phyloP scores from a whole-genome alignment of 192 early-diverging fungal genomes.

The Podochytrium sp. region DNA sequence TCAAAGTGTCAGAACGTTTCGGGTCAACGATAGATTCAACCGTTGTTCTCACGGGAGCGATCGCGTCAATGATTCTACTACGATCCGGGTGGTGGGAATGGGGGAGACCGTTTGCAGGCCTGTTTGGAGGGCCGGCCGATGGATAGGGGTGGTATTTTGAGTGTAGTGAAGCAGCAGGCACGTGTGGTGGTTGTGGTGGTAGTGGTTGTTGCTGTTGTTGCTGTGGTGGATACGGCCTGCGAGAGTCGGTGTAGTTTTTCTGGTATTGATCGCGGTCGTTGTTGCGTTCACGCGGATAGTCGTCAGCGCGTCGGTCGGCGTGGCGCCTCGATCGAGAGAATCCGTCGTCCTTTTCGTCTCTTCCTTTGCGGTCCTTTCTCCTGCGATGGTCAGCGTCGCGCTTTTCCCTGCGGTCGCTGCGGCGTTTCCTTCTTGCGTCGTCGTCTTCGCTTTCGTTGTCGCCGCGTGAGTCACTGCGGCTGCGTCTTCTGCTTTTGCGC shows the following conservation, averaged over 20 bases:
- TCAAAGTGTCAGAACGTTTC: constrained; percentile 28
- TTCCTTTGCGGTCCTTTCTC: not conserved
- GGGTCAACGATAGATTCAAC: constrained; percentile 18
- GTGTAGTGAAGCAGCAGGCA: not conserved
- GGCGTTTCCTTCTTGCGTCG: not conserved
- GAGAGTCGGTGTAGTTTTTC: not conserved
- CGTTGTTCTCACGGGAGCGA: constrained; percentile 7
- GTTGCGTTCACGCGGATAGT: not conserved
- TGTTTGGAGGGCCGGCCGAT: not conserved
- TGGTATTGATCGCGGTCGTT: not conserved
- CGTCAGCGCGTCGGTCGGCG: not conserved
- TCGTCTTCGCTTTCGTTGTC: not conserved
- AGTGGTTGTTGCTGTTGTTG: not conserved
- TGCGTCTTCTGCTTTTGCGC: not conserved
- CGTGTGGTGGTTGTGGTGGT: not conserved
- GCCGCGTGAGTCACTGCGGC: not conserved
- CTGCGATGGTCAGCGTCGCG: not conserved
- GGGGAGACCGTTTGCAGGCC: not conserved
- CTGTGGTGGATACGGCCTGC: not conserved
- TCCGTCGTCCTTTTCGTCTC: not conserved
- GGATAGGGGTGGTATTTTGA: not conserved
- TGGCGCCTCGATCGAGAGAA: not conserved
- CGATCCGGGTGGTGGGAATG: not conserved
- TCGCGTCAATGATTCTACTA: not conserved
- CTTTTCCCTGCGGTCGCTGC: not conserved